These are phyloP conservation scores for Penicillium diatomitis DNA, from an alignment of 495 filamentous ascomycete species.

Conservation along the genomic window DNA sequence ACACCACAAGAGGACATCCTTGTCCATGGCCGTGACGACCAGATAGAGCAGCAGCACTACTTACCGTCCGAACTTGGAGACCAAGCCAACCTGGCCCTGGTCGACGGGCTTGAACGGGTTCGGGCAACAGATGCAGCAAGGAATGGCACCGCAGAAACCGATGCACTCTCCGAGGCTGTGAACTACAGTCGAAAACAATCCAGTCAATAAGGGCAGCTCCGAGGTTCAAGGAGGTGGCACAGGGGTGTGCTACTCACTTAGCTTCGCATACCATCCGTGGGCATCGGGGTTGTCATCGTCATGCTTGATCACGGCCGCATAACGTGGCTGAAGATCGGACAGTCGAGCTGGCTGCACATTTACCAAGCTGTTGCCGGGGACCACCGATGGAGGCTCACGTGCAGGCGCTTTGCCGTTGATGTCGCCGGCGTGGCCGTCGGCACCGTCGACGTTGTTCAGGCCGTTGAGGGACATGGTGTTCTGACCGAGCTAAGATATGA, in stretches of 20 bases:
- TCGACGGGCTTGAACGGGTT: slow-evolving; percentile 94
- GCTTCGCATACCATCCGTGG: slow-evolving; percentile 83
- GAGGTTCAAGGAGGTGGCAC: neutral
- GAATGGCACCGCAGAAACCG: slow-evolving; percentile 77
- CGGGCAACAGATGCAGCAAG: slow-evolving; percentile 85
- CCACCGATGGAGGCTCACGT: neutral
- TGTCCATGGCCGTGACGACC: no score
- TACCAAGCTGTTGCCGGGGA: slow-evolving; percentile 41
- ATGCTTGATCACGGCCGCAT: slow-evolving; percentile 66
- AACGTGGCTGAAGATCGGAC: slow-evolving; percentile 81
- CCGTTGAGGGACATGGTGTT: slow-evolving; percentile 21
- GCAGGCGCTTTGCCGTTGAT: slow-evolving; percentile 37
- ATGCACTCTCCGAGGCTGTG: slow-evolving; percentile 66
- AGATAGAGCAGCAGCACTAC: slow-evolving; percentile 7
- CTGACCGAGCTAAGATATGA: no score
- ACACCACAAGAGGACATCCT: neutral
- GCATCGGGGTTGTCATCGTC: slow-evolving; percentile 56
- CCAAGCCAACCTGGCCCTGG: slow-evolving; percentile 88
- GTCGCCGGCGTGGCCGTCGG: neutral
- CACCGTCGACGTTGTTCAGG: no score
- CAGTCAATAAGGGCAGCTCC: neutral
- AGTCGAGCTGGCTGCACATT: slow-evolving; percentile 71
- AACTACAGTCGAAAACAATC: slow-evolving; percentile 38
- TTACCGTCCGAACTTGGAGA: slow-evolving; percentile 84
- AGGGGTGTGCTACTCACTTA: slow-evolving; percentile 49